Base-by-base conservation (phyloP, 2,329 filamentous ascomycete genomes). In the Drechslera avenae region DNA sequence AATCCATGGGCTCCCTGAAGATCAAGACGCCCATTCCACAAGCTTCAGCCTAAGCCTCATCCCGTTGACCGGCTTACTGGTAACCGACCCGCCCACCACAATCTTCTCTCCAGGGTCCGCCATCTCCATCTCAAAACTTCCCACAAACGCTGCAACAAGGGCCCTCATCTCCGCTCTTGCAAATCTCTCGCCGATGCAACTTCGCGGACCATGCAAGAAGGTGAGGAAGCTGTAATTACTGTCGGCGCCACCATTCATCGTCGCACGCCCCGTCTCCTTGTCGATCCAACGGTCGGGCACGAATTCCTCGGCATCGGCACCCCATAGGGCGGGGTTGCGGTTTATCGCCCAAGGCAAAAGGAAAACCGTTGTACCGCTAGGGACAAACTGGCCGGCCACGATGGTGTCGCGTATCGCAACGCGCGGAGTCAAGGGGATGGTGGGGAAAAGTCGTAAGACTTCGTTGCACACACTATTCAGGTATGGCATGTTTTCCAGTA, bases 391-490 rank as follows among this genome's bases (percentile, higher is more conserved):
- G 14, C 67, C 71, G 21, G 54, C 57, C 23, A 75, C 60, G 5
- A 54, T 57, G 9, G 72, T 75, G 43, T 69, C 60, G 17, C 69
- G 66, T 7, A 66, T 57, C 5, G 72, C 59, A 34, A 67, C 37
- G 30, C 73, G 72, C 9, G 67, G 54, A 2, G 66, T 63, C 12
- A 68, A 54, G 9, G 73, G 72, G n/a, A 76, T 67, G 2, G 72
- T 73, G 8, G 73, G 73, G 52, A 65, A 75, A 9, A 76, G 55
- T 18, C 73, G 72, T 2, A 73, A 63, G 14, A 67, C 65, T 60
- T 76, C 78, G 57, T 77, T 76, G 66, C 75, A 78, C 54, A 79
- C 74, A 14, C 69, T 76, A 52, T 78, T 78, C 12, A 79, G 72
- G 52, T 76, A 73, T 1, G 76, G 76, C 18, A 79, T 67, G n/a